Evolutionary conservation across 2,329 filamentous ascomycete genomes (phyloP).

Genomic region (Cladophialophora carrionii): DNA sequence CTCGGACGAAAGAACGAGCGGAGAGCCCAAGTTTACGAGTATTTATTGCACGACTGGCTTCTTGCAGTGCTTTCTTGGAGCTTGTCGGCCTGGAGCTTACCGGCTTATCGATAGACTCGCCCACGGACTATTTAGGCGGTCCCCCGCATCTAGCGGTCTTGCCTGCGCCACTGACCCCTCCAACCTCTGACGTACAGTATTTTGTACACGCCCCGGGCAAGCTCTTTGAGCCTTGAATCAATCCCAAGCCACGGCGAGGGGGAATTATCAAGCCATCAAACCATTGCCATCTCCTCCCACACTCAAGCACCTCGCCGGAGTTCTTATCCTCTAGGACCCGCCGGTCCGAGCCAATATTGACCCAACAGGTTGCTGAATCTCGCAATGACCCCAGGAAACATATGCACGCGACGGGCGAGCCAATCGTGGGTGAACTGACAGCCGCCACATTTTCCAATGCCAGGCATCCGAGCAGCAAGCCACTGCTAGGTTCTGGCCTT

Average conservation of each 20-base stretch:
- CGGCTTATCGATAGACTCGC: background rate
- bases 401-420: constrained; percentile 7
- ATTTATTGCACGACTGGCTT: too few species aligned
- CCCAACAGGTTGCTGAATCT: background rate
- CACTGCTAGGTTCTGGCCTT: constrained; percentile 7
- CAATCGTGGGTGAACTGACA: constrained; percentile 12
- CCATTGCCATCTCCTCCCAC: background rate
- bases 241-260: background rate
- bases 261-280: background rate
- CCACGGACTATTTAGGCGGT: background rate
- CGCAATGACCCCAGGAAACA: background rate
- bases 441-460: constrained; percentile 21
- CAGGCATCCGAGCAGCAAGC: constrained; percentile 14
- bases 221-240: background rate
- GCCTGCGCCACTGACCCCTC: background rate
- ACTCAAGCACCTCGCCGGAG: constrained; percentile 3
- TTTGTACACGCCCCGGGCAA: background rate
- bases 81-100: background rate
- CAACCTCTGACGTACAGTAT: background rate
- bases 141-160: background rate
- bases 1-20: too few species aligned
- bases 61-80: too few species aligned
- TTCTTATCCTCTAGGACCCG: constrained; percentile 1
- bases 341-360: background rate
- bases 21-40: too few species aligned